Percentiles rank a stretch among this genome's conserved stretches.
phyloP scores from a whole-genome alignment of 2,329 filamentous ascomycete species.

The Claviceps citrina region DNA sequence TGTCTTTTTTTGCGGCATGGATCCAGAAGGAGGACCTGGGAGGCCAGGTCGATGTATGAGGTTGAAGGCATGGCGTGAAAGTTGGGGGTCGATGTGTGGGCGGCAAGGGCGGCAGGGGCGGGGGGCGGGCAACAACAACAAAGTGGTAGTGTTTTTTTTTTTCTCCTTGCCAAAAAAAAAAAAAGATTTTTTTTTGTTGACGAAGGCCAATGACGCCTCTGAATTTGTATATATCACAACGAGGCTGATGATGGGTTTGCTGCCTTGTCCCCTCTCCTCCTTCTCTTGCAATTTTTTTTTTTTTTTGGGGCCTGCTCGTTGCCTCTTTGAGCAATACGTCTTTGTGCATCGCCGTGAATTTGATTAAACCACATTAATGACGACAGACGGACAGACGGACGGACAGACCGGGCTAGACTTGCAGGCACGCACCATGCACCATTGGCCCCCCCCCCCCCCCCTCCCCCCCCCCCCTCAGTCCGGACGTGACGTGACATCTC shows the following conservation, averaged over 20 bases:
- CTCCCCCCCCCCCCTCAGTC: too few relatives aligned
- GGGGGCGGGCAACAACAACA: neutral
- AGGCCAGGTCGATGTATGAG: neutral
- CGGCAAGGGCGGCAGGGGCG: neutral
- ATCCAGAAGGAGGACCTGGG: neutral
- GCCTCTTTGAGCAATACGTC: too few relatives aligned
- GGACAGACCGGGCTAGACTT: too few relatives aligned
- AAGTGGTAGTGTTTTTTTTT: neutral
- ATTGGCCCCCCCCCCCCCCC: too few relatives aligned
- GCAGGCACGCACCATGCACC: too few relatives aligned
- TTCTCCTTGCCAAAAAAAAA: too few relatives aligned
- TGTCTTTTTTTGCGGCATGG: neutral
- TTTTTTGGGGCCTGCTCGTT: too few relatives aligned
- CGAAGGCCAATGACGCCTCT: neutral
- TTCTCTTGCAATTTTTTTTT: too few relatives aligned
- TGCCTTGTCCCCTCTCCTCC: neutral
- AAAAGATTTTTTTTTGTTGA: neutral
- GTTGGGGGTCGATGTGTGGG: neutral
- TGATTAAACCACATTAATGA: too few relatives aligned
- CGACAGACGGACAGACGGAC: too few relatives aligned
- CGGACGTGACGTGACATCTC: too few relatives aligned
- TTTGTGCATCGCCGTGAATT: too few relatives aligned
- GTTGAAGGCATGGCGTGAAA: neutral
- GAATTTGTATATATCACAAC: constrained; percentile 12
- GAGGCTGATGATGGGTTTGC: constrained; percentile 10